Percentiles rank a stretch among this genome's conserved stretches.
Conservation (phyloP, 208 protist species). For the Trichomonas gallinae region DNA sequence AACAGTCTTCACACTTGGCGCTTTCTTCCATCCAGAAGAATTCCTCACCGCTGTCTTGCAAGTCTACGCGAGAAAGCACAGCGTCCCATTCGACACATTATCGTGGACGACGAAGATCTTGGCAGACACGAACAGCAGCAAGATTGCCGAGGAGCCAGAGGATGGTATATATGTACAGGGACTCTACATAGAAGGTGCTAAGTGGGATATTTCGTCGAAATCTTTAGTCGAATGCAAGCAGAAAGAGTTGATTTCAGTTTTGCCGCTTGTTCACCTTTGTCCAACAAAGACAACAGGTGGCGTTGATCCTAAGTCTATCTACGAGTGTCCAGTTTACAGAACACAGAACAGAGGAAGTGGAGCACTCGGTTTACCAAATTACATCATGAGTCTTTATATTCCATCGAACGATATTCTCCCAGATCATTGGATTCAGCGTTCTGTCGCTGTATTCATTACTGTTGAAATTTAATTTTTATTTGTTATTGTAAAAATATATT, state of each 20-base stretch:
- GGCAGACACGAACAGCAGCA: conserved; percentile 45
- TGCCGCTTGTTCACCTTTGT: conserved; percentile 93
- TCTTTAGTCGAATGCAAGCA: conserved; percentile 76
- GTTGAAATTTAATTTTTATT: background rate
- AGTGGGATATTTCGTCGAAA: conserved; percentile 65
- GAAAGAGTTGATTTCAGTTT: conserved; percentile 79
- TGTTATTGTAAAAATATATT: background rate
- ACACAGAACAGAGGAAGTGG: conserved; percentile 18
- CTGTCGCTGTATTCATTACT: background rate
- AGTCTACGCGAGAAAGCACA: conserved; percentile 81
- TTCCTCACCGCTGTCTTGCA: conserved; percentile 98
- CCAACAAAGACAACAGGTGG: conserved; percentile 56
- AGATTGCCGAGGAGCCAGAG: conserved; percentile 45
- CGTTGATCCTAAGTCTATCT: background rate
- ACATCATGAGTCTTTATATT: conserved; percentile 6
- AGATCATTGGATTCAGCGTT: background rate
- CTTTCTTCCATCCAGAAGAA: conserved; percentile 92
- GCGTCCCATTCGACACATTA: conserved; percentile 71
- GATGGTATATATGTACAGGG: conserved; percentile 85
- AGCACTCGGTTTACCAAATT: background rate
- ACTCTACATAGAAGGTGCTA: conserved; percentile 78
- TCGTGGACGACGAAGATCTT: background rate
- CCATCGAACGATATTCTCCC: background rate
- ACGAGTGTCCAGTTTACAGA: background rate
- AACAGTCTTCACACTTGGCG: conserved; percentile 61